Conservation (phyloP, 2,329 filamentous ascomycete genomes). For the Sphaerulina populicola region DNA sequence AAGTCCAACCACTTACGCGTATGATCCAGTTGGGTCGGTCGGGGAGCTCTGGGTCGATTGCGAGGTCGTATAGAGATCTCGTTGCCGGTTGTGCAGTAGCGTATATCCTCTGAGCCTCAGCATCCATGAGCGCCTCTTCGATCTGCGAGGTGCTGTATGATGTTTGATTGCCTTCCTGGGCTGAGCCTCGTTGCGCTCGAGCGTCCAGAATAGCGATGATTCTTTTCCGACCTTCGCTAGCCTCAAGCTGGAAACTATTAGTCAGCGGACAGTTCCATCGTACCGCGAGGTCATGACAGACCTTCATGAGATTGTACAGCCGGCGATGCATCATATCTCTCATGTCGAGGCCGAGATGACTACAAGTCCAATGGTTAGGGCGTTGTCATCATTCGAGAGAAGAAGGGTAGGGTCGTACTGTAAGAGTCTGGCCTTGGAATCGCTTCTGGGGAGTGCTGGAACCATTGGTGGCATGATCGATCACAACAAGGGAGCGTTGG, state of each 20-base stretch:
- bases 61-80: conserved; percentile 34
- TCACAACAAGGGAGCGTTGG: neutral
- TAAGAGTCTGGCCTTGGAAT: conserved; percentile 37
- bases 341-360: conserved; percentile 34
- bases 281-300: conserved; percentile 15
- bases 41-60: conserved; percentile 31
- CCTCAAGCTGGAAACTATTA: conserved; percentile 33
- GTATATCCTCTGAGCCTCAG: conserved; percentile 12
- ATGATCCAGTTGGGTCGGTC: conserved; percentile 42
- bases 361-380: neutral
- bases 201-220: conserved; percentile 30
- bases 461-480: conserved; percentile 21
- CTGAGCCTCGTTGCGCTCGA: neutral
- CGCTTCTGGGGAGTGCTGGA: conserved; percentile 33
- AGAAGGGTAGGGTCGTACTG: conserved; percentile 2
- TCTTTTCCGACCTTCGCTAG: conserved; percentile 33
- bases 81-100: conserved; percentile 30
- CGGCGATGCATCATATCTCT: conserved; percentile 26
- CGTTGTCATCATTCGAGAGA: neutral
- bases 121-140: conserved; percentile 21
- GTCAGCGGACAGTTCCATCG: neutral
- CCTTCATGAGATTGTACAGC: conserved; percentile 38
- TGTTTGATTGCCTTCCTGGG: neutral
- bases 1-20: neutral
- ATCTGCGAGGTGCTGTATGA: conserved; percentile 16